These are phyloP conservation scores for Populus hybrid DNA, from an alignment of 441 rosid species.

Conservation along the genomic window DNA sequence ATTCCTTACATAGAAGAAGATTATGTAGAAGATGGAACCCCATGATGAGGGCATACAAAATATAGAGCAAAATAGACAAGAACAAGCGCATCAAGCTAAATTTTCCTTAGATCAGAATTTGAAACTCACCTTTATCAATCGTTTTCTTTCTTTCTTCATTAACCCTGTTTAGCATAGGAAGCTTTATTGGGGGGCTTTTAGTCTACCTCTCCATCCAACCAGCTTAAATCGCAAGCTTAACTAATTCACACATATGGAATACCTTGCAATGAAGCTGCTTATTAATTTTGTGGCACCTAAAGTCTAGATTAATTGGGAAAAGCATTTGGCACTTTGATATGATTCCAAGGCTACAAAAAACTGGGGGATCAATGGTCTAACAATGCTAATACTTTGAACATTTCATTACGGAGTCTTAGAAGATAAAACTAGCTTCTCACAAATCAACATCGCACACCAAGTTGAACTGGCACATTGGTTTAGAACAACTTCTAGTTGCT, in stretches of 20 bases:
- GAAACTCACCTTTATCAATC: neutral
- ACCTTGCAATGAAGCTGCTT: neutral
- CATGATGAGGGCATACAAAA: too few species aligned
- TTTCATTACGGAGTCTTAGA: neutral
- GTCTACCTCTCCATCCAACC: neutral
- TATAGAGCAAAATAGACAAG: too few species aligned
- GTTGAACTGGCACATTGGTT: neutral
- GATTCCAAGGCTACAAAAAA: neutral
- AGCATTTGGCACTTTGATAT: neutral
- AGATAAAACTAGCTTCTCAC: neutral
- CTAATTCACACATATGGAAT: neutral
- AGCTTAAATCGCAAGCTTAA: neutral
- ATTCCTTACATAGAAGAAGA: neutral
- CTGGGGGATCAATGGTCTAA: neutral
- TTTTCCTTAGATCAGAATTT: too few species aligned
- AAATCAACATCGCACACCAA: neutral
- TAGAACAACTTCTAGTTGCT: neutral
- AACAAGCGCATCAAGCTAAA: too few species aligned
- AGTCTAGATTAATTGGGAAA: neutral
- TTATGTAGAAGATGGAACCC: neutral
- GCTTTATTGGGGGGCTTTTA: neutral
- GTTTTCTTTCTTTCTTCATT: neutral
- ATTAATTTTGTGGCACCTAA: neutral
- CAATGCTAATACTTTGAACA: neutral
- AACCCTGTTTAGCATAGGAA: neutral